A percentile compares a stretch with the other conserved stretches of the same genome.
phyloP scores from a whole-genome alignment of 2,329 filamentous ascomycete species.

The Aspergillus felis region DNA sequence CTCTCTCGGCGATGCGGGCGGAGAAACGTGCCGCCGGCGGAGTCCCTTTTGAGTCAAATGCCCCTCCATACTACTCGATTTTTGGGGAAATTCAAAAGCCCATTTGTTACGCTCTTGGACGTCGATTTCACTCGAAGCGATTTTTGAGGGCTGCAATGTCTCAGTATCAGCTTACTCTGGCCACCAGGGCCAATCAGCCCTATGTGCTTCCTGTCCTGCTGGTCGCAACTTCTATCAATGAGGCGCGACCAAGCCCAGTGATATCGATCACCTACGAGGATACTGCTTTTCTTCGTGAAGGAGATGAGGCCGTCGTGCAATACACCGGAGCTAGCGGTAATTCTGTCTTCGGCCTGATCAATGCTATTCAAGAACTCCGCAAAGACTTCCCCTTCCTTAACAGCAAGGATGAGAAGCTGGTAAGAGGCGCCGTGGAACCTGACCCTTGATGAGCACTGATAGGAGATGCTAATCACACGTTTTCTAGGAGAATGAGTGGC shows the following conservation, averaged over 20 bases:
- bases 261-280: conserved; percentile 40
- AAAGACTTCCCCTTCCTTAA: conserved; percentile 33
- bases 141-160: conserved; percentile 24
- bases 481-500: conserved; percentile 50
- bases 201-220: conserved; percentile 39
- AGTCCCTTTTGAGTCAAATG: conserved; percentile 18
- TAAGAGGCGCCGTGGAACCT: conserved; percentile 14
- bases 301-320: conserved; percentile 34
- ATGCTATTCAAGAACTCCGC: conserved; percentile 32
- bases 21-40: conserved; percentile 30
- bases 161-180: conserved; percentile 33
- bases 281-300: conserved; percentile 28
- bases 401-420: conserved; percentile 35
- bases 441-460: background rate
- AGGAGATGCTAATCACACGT: conserved; percentile 2
- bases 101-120: conserved; percentile 1
- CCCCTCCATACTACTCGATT: conserved; percentile 18
- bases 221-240: conserved; percentile 39
- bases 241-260: conserved; percentile 30
- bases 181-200: conserved; percentile 39
- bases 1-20: conserved; percentile 18
- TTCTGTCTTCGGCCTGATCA: conserved; percentile 28
- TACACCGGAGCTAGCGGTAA: conserved; percentile 25
- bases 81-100: background rate
- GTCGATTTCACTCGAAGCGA: conserved; percentile 7